Base-by-base conservation (phyloP, 2,329 filamentous ascomycete species). In the Sclerotinia glacialis region DNA sequence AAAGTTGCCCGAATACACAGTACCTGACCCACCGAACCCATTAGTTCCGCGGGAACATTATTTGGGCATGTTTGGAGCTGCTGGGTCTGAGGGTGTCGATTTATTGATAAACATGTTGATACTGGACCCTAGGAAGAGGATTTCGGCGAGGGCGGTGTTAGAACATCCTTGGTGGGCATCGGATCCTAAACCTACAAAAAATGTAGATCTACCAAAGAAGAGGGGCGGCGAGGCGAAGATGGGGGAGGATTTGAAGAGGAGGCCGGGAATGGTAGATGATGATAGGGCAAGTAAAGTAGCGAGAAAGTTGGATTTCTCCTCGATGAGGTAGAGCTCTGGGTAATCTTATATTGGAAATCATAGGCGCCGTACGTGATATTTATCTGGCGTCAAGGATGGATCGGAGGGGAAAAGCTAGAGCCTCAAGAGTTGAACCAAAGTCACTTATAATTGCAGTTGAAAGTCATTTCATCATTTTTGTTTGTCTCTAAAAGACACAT, bases 131-230 rank as follows among this genome's bases (percentile, higher is more conserved):
- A 86, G 87, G 75, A 92, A 90, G 78, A 84, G 95, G 67, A 89
- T 92, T 73, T 92, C 88, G 0, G 92, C 93, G 0, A 82, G 85
- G 46, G 86, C 91, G 69, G 89, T 95, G 76, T 83, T 99, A 65
- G 83, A 88, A 76, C 93, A 98, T 77, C 81, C 84, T 58, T 99
- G 92, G 88, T 99, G 94, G 92, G 86, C 85, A 50, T 86, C 85
- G 31, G 89, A 95, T 46, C 95, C 95, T 0, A 86, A 87, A 72
- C 94, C 95, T 2, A 96, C 92, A 2, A 85, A 84, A 69, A 93
- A 93, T 73, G 86, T 91, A 75, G 87, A 95, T 73, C 80, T 99
- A 62, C 95, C 95, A 1, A 86, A 84, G 70, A 95, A 94, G 77
- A 84, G 85, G 6, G 89, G 86, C 0, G 90, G 89, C 9, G 82